Evolutionary conservation across 2,329 filamentous ascomycete genomes (phyloP).

Genomic region (Penicillium aurantiogriseum): DNA sequence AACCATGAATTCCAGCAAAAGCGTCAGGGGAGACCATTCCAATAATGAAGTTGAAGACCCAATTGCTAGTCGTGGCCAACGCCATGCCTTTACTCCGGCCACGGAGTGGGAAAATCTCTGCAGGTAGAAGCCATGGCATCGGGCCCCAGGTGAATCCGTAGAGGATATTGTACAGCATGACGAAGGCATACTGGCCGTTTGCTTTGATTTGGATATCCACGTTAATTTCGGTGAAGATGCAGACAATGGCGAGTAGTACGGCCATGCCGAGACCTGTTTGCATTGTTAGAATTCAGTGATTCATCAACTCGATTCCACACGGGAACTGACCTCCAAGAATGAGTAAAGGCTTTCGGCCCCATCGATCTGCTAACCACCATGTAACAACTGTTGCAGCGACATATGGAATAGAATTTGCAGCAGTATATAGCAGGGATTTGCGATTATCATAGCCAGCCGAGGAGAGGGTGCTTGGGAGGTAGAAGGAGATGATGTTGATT

Average conservation of each 20-base stretch:
- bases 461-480: conserved; percentile 39
- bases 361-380: conserved; percentile 43
- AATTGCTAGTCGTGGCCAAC: conserved; percentile 47
- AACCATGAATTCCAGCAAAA: conserved; percentile 44
- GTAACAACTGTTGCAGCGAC: conserved; percentile 41
- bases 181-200: conserved; percentile 41
- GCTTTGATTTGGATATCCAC: conserved; percentile 30
- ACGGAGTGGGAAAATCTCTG: conserved; percentile 34
- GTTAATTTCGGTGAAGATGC: conserved; percentile 37
- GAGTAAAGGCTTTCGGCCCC: conserved; percentile 42
- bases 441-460: conserved; percentile 38
- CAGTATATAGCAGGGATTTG: conserved; percentile 43
- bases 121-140: conserved; percentile 40
- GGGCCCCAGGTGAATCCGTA: conserved; percentile 43
- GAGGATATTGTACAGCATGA: conserved; percentile 41
- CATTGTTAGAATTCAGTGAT: background rate
- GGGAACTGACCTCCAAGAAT: conserved; percentile 19
- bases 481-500: conserved; percentile 47
- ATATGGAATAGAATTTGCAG: conserved; percentile 43
- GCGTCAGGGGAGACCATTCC: conserved; percentile 45
- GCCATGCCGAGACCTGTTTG: conserved; percentile 34
- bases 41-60: conserved; percentile 38
- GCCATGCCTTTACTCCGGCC: conserved; percentile 44
- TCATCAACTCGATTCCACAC: background rate
- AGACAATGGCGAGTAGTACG: conserved; percentile 36